Percentiles rank a stretch among this genome's conserved stretches.
Conservation (phyloP, 208 protist species). For the Crithidia fasciculata region DNA sequence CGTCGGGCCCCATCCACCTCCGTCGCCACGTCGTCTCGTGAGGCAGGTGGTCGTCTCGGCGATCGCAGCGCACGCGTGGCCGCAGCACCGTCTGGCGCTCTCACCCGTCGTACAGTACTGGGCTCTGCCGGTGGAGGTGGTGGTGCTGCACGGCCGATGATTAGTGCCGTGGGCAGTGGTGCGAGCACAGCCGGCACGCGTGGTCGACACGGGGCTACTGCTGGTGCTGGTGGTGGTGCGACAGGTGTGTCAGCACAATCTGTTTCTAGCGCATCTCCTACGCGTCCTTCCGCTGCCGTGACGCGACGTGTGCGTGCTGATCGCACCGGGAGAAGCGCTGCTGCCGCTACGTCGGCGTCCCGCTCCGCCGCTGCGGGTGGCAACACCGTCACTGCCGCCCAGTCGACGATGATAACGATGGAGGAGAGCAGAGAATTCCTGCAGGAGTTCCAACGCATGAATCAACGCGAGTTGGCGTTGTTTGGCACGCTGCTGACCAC, state of each 20-base stretch:
- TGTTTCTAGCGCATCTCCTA: not conserved
- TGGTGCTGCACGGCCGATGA: constrained; percentile 7
- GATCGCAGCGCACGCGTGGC: not conserved
- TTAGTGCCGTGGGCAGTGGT: not conserved
- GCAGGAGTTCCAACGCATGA: constrained; percentile 31
- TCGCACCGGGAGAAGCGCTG: not conserved
- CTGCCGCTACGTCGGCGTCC: not conserved
- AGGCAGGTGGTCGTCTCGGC: not conserved
- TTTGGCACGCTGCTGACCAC: constrained; percentile 32
- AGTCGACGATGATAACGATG: constrained; percentile 33
- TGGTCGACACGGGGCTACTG: not conserved
- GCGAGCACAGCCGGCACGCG: not conserved
- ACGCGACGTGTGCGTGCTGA: not conserved
- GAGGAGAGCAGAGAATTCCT: constrained; percentile 30
- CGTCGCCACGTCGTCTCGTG: not conserved
- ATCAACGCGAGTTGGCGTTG: constrained; percentile 28
- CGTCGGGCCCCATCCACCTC: not conserved
- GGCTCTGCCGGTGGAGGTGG: not conserved
- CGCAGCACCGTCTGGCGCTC: not conserved
- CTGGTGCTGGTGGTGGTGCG: not conserved
- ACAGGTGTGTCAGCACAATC: not conserved
- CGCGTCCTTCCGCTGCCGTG: not conserved
- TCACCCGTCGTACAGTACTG: not conserved
- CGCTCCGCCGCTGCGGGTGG: not conserved
- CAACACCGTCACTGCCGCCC: constrained; percentile 14